phyloP scores from a whole-genome alignment of 129 eudicot genomes.

The Glebionis coronaria region DNA sequence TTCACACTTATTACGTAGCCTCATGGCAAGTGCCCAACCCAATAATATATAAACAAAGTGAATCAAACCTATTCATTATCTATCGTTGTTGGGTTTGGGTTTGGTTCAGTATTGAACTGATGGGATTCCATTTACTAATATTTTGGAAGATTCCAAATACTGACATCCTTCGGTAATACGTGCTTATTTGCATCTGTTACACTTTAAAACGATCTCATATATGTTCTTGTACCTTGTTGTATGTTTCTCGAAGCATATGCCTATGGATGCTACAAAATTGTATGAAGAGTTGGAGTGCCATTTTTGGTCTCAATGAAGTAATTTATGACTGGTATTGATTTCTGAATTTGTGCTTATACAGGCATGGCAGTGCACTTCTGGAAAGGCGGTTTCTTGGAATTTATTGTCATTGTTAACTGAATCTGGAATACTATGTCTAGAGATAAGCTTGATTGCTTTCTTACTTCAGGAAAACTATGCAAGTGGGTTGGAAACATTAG shows the following conservation, averaged over 20 bases:
- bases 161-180: neutral
- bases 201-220: neutral
- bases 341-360: conserved; percentile 23
- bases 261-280: conserved; percentile 1
- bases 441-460: conserved; percentile 72
- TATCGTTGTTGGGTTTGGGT: neutral
- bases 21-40: too few relatives aligned
- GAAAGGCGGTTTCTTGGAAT: conserved; percentile 60
- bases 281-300: neutral
- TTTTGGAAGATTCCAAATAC: neutral
- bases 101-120: neutral
- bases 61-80: too few relatives aligned
- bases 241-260: neutral
- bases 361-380: conserved; percentile 76
- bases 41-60: too few relatives aligned
- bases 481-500: conserved; percentile 68
- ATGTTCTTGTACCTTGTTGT: neutral
- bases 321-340: conserved; percentile 16
- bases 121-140: neutral
- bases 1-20: too few relatives aligned
- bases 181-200: neutral
- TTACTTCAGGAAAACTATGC: conserved; percentile 71
- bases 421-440: conserved; percentile 64
- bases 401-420: conserved; percentile 60
- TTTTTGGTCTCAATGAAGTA: conserved; percentile 5